Conservation (phyloP, 306 rosid genomes). For the Trichosanthes cucumerina region DNA sequence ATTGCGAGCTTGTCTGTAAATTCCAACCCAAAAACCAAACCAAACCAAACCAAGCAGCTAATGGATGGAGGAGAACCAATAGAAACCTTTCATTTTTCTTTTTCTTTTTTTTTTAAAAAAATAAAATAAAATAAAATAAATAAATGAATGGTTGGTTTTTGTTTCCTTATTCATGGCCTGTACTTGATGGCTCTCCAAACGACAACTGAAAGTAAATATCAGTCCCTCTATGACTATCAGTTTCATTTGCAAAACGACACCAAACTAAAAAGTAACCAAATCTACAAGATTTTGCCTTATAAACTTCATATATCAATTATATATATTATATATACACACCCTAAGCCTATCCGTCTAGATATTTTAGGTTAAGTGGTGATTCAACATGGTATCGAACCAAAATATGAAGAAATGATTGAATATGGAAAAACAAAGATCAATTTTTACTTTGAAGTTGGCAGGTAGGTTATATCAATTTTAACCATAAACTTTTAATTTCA, state of each 20-base stretch:
- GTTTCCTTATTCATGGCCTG: constrained; percentile 11
- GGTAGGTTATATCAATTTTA: too few relatives aligned
- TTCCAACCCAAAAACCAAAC: neutral
- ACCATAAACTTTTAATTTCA: too few relatives aligned
- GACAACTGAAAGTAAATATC: neutral
- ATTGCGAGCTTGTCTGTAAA: neutral
- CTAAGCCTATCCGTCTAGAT: neutral
- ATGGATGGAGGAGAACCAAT: too few relatives aligned
- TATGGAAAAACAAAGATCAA: too few relatives aligned
- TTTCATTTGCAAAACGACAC: neutral
- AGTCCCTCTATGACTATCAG: neutral
- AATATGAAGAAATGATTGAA: too few relatives aligned
- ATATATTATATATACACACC: too few relatives aligned
- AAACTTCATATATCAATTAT: neutral
- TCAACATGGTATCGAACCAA: too few relatives aligned
- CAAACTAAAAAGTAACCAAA: neutral
- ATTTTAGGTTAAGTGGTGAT: neutral
- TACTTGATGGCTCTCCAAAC: neutral
- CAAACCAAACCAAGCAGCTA: too few relatives aligned
- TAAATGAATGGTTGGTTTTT: neutral
- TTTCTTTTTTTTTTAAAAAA: too few relatives aligned
- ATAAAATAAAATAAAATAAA: too few relatives aligned
- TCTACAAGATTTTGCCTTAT: neutral
- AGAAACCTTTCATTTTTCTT: too few relatives aligned
- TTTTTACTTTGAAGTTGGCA: too few relatives aligned